Conservation (phyloP, 148 eudicot genomes). For the Vaccinium myrtillus region DNA sequence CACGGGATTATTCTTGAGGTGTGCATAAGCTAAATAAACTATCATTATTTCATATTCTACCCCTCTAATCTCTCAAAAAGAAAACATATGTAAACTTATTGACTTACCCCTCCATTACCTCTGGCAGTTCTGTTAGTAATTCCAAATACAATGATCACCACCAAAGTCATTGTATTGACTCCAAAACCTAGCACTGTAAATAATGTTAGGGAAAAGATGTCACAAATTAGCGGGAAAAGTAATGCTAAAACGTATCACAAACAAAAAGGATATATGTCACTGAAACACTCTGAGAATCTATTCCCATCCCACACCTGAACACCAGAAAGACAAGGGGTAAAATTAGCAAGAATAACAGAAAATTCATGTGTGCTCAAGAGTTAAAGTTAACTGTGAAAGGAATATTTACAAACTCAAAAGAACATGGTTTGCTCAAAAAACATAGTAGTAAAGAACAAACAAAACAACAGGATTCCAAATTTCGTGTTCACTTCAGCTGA, state of each 20-base stretch:
- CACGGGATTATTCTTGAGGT: too few relatives aligned
- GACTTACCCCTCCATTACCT: constrained; percentile 36
- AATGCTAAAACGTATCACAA: background rate
- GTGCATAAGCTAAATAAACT: too few relatives aligned
- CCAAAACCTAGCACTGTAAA: constrained; percentile 61
- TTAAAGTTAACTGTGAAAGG: background rate
- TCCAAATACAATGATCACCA: constrained; percentile 37
- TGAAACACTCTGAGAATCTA: constrained; percentile 63
- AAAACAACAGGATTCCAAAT: background rate
- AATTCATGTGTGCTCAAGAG: background rate
- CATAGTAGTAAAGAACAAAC: background rate
- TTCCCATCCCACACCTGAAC: constrained; percentile 64
- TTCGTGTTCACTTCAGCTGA: background rate
- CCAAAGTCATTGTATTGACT: constrained; percentile 42
- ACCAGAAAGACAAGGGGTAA: constrained; percentile 3
- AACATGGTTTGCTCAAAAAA: background rate
- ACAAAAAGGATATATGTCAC: constrained; percentile 67
- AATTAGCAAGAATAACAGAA: background rate
- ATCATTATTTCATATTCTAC: too few relatives aligned
- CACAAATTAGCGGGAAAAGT: background rate
- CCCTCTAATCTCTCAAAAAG: background rate
- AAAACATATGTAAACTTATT: background rate
- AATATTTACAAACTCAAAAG: background rate
- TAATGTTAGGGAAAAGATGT: constrained; percentile 29
- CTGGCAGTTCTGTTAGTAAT: constrained; percentile 25